These are phyloP conservation scores for Syzygium jambos DNA, from an alignment of 345 rosid species.

Conservation along the genomic window DNA sequence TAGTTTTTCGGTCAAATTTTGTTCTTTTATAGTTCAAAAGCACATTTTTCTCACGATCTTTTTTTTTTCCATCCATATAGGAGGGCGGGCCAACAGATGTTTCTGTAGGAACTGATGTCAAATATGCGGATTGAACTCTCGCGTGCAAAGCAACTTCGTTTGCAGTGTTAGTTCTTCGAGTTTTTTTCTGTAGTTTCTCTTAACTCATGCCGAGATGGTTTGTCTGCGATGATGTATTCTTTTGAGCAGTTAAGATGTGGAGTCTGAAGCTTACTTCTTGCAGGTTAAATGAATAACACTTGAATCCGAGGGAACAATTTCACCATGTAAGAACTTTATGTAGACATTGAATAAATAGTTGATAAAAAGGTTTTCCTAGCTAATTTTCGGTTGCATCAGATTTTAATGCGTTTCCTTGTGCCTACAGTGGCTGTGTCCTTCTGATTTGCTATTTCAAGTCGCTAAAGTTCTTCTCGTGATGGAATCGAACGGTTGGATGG, in stretches of 20 bases:
- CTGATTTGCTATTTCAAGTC: constrained; percentile 17
- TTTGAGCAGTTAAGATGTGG: neutral
- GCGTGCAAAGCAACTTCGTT: neutral
- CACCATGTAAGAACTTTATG: neutral
- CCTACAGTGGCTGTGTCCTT: neutral
- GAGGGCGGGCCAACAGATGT: neutral
- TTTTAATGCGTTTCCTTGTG: neutral
- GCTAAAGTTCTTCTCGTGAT: constrained; percentile 11
- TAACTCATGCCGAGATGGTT: neutral
- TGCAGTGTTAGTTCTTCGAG: neutral
- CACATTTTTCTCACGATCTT: neutral
- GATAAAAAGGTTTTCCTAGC: neutral
- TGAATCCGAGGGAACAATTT: neutral
- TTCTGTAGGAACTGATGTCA: neutral
- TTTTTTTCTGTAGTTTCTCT: neutral
- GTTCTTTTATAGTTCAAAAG: neutral
- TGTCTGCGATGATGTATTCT: neutral
- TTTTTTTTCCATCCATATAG: neutral
- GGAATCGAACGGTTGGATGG: constrained; percentile 47
- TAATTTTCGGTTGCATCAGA: neutral
- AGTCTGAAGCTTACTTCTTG: neutral
- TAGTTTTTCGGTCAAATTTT: neutral
- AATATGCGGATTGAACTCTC: neutral
- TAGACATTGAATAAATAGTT: neutral
- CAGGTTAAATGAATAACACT: neutral